Base-by-base conservation (phyloP, 805 yeast genomes). In the Blastobotrys peoriensis region DNA sequence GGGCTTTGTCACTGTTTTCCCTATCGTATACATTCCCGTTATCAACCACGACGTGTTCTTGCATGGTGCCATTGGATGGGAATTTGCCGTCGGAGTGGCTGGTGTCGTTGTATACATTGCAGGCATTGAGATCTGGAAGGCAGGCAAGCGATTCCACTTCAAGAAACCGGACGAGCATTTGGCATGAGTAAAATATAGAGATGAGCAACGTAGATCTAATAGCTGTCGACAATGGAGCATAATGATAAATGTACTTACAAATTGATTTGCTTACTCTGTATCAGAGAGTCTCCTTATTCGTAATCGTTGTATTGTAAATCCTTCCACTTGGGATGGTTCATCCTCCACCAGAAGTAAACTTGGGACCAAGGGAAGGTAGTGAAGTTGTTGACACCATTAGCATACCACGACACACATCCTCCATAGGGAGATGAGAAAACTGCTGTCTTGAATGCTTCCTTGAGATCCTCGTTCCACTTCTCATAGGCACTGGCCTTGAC, bases 11-110 rank as follows among this genome's bases (percentile, higher is more conserved):
- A 73, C 86, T 2, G 80, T 83, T 3, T 81, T 86, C 74, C 95
- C 95, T 36, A 83, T 85, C 16, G 78, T 86, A 33, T 86, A 86
- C 64, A 86, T 86, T 51, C 95, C 96, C 4, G 94, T 83, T n/a
- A 85, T 86, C 59, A 86, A 86, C 62, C 66, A 71, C 37, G 73
- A 75, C 50, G 95, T 86, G 5, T 86, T 86, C 61, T 68, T 81
- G 54, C 95, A 86, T 62, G 68, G 63, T 23, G 77, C 80, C 5
- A 84, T 86, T 51, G 74, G 80, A 6, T 79, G 78, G 65, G 95
- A 86, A 67, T 86, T 94, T 94, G 91, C 85, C 13, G 63, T 85
- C 48, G 75, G 86, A 1, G 44, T 64, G 35, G 66, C 81, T 50
- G 85, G 77, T 0, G 73, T 79, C 49, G 66, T 82, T 3, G 45